phyloP scores from a whole-genome alignment of 345 rosid species.

The Salix arbutifolia region DNA sequence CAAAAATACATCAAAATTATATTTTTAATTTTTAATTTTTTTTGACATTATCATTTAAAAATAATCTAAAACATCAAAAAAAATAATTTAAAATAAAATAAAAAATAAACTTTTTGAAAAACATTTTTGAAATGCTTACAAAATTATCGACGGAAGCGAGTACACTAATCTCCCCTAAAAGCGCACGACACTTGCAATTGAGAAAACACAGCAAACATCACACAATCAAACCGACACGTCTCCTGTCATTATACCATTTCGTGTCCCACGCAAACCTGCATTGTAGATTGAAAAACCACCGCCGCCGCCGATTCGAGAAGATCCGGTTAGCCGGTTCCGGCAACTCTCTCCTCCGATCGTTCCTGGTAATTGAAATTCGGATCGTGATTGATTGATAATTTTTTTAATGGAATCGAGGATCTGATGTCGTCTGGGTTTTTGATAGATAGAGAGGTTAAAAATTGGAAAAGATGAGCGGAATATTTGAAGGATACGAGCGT shows the following conservation, averaged over 20 bases:
- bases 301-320: not conserved
- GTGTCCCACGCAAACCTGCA: not conserved
- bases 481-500: constrained; percentile 32
- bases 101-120: too few relatives aligned
- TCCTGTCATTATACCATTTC: not conserved
- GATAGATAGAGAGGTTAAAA: not conserved
- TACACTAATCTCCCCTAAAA: not conserved
- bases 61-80: too few relatives aligned
- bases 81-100: too few relatives aligned
- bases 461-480: constrained; percentile 18
- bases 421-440: not conserved
- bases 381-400: not conserved
- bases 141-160: too few relatives aligned
- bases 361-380: not conserved
- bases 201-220: not conserved
- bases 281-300: not conserved
- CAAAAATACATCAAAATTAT: too few relatives aligned
- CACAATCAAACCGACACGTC: not conserved
- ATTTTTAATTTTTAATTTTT: too few relatives aligned
- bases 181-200: not conserved
- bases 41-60: accelerated
- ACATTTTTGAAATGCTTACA: too few relatives aligned
- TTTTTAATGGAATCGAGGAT: not conserved
- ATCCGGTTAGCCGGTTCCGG: not conserved
- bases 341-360: not conserved